Conservation (phyloP, 495 filamentous ascomycete species). For the Hypoxylon rickii region DNA sequence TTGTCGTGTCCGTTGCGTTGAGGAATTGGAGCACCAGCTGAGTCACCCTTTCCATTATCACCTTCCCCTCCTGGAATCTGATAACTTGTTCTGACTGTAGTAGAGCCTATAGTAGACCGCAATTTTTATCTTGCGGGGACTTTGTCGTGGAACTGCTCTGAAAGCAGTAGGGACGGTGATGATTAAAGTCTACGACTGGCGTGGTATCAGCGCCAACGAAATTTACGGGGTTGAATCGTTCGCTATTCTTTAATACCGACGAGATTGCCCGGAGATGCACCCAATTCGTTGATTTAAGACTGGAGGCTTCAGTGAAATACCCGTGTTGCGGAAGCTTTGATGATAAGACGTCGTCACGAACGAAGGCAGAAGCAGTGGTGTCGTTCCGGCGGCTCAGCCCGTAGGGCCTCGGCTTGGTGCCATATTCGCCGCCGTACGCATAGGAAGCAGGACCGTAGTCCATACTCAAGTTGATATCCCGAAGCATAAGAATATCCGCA, state of each 20-base stretch:
- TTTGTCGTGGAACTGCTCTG: slow-evolving; percentile 1
- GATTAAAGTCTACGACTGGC: slow-evolving; percentile 11
- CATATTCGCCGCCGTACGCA: too few relatives aligned
- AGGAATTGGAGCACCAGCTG: slow-evolving; percentile 29
- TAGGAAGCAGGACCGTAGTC: too few relatives aligned
- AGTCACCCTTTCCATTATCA: slow-evolving; percentile 26
- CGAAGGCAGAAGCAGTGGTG: too few relatives aligned
- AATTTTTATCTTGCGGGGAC: slow-evolving; percentile 17
- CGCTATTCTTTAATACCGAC: slow-evolving; percentile 20
- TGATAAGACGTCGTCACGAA: too few relatives aligned
- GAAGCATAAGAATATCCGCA: too few relatives aligned
- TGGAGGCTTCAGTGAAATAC: too few relatives aligned
- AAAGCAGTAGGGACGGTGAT: slow-evolving; percentile 28
- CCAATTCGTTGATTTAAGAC: slow-evolving; percentile 6
- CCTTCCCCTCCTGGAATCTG: slow-evolving; percentile 9
- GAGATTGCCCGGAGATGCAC: slow-evolving; percentile 1
- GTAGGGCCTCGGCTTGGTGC: too few relatives aligned
- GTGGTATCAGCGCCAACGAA: slow-evolving; percentile 33
- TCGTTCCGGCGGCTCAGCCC: too few relatives aligned
- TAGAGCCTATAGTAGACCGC: too few relatives aligned
- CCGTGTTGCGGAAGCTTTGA: too few relatives aligned
- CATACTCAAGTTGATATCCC: too few relatives aligned
- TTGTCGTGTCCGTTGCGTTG: slow-evolving; percentile 13
- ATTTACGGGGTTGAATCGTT: slow-evolving; percentile 17
- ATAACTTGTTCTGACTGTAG: too few relatives aligned